phyloP scores from a whole-genome alignment of 1,284 basidiomycete species.

The Ceratobasidium sp. region DNA sequence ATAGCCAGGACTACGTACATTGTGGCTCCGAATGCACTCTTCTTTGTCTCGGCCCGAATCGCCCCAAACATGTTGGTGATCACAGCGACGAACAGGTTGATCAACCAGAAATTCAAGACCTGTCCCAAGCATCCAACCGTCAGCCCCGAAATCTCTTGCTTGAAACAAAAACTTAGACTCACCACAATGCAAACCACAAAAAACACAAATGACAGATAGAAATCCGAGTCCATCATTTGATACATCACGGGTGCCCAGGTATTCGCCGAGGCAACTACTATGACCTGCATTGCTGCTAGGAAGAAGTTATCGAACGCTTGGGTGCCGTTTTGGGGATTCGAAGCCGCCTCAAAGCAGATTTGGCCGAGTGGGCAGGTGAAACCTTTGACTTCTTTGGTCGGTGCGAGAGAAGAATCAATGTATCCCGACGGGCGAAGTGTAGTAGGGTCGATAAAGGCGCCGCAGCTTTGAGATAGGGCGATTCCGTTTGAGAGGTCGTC shows the following conservation, averaged over 20 bases:
- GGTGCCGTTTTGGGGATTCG: conserved; percentile 77
- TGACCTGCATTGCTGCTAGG: conserved; percentile 83
- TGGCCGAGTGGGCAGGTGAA: conserved; percentile 89
- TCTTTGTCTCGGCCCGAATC: conserved; percentile 89
- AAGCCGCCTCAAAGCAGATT: conserved; percentile 73
- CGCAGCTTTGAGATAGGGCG: conserved; percentile 72
- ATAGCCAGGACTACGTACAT: conserved; percentile 60
- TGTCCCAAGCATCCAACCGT: conserved; percentile 64
- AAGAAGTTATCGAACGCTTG: conserved; percentile 95
- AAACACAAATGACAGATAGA: conserved; percentile 88
- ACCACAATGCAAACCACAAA: conserved; percentile 71
- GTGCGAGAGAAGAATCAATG: conserved; percentile 59
- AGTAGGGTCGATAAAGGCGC: conserved; percentile 77
- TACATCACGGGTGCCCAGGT: conserved; percentile 92
- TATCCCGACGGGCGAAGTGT: conserved; percentile 67
- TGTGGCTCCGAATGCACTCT: conserved; percentile 92
- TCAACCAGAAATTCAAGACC: conserved; percentile 93
- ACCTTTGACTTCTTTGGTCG: conserved; percentile 66
- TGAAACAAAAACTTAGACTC: background rate
- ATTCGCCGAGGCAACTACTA: conserved; percentile 87
- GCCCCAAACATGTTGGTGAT: conserved; percentile 96
- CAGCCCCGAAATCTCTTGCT: background rate
- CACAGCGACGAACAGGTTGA: conserved; percentile 96
- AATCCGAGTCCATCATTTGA: conserved; percentile 91
- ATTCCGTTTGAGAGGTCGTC: conserved; percentile 49